These are phyloP conservation scores for Orbilia ellipsospora DNA, from an alignment of 2,329 filamentous ascomycete species.

Conservation along the genomic window DNA sequence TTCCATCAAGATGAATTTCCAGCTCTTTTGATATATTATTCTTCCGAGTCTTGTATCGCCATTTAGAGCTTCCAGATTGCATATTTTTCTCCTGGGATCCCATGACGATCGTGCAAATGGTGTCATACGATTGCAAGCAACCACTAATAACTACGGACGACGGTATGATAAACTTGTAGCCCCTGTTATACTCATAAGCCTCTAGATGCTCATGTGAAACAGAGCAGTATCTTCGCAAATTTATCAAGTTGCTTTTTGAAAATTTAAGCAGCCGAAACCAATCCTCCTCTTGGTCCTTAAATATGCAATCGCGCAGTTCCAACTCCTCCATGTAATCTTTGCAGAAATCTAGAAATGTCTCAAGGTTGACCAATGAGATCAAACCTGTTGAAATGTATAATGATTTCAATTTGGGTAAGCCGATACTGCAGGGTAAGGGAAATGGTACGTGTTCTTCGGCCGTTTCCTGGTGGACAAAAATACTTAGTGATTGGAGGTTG, in stretches of 20 bases:
- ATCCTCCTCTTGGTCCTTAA: not conserved
- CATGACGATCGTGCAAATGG: not conserved
- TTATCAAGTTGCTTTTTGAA: not conserved
- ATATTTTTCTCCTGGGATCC: not conserved
- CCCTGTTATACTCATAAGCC: not conserved
- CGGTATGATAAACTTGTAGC: not conserved
- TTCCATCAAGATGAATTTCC: no score
- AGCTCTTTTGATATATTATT: no score
- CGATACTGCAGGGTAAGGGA: not conserved
- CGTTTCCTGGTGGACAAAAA: not conserved
- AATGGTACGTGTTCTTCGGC: not conserved
- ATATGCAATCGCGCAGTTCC: not conserved
- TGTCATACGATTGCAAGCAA: not conserved
- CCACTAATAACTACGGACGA: not conserved
- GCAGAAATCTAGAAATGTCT: not conserved
- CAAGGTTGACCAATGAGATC: not conserved
- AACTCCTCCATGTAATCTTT: not conserved
- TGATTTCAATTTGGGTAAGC: conserved; percentile 6
- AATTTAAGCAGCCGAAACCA: conserved; percentile 1
- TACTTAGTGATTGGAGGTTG: not conserved
- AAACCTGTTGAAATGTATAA: not conserved
- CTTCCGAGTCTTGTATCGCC: no score
- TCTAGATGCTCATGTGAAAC: not conserved
- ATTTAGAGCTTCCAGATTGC: no score
- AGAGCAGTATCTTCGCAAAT: not conserved